Base-by-base conservation (phyloP, 768 basidiomycete species). In the Kwoniella newhampshirensis region DNA sequence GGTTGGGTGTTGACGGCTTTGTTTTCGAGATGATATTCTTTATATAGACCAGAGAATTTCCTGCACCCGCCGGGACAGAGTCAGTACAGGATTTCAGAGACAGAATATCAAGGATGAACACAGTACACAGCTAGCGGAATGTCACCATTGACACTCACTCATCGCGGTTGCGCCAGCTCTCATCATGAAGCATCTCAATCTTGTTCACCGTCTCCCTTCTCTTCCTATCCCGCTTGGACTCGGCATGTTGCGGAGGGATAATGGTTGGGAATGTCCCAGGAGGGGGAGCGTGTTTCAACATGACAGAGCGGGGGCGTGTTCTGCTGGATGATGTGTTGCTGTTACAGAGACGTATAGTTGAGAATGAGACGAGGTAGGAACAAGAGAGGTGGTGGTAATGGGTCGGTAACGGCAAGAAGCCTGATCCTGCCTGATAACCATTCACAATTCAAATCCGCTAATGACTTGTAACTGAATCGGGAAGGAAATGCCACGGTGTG, bases 131-230 rank as follows among this genome's bases (percentile, higher is more conserved):
- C 4, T 43, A 25, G 15, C 23, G 20, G 3, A 2, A 35, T 35
- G 15, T n/a, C n/a, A n/a, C n/a, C n/a, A n/a, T n/a, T n/a, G 25
- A 2, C 8, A 15, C 74, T 63, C 54, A 77, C 73, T 71, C 68
- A 47, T 79, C 77, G 20, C 75, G 51, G 32, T 70, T 68, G 21
- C 74, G 68, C 59, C 77, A 70, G 30, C 75, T 76, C 51, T 78
- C 77, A 28, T 75, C 74, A 52, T 79, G 77, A 17, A 78, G 65
- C 27, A 72, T 64, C 60, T 78, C 73, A n/a, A 80, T 77, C 58
- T 78, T 76, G 56, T 79, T 78, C 41, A 77, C 74, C 54, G 78
- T 78, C 59, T 80, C 79, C 17, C 79, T 53, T 28, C 79, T 51
- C 53, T 79, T 76, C 61, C 77, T 74, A 59, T 79, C 78, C 20